Evolutionary conservation across 306 rosid genomes (phyloP).

Genomic region (Trichosanthes cucumerina): DNA sequence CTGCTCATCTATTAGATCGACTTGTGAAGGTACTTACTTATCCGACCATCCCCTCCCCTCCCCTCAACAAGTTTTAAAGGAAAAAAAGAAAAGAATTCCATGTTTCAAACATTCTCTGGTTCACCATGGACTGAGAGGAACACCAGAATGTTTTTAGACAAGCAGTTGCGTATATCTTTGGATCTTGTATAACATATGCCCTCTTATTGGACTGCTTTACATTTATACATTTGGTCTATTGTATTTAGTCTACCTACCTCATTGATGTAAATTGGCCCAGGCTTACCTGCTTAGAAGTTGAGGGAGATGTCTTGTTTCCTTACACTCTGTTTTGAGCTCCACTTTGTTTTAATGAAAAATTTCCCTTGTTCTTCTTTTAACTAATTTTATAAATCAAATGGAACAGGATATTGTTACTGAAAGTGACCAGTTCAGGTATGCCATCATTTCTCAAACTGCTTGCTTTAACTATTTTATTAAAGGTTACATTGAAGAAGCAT

Average conservation of each 20-base stretch:
- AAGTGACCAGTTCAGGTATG: constrained; percentile 97
- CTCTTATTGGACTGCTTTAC: neutral
- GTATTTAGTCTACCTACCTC: neutral
- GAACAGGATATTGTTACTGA: constrained; percentile 98
- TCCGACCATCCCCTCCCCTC: constrained; percentile 5
- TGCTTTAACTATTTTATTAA: constrained; percentile 16
- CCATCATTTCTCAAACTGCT: constrained; percentile 14
- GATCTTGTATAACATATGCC: neutral
- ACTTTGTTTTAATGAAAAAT: neutral
- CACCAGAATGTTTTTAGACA: neutral
- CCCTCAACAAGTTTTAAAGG: neutral
- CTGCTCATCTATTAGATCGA: constrained; percentile 94
- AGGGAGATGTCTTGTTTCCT: neutral
- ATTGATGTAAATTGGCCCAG: neutral
- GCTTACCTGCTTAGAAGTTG: neutral
- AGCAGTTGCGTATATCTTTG: neutral
- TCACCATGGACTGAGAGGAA: neutral
- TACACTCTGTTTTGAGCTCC: neutral
- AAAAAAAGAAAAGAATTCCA: neutral
- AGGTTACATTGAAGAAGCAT: constrained; percentile 10
- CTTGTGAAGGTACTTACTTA: constrained; percentile 71
- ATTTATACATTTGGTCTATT: neutral
- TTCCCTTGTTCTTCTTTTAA: constrained; percentile 3
- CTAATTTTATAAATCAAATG: constrained; percentile 28
- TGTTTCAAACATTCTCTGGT: neutral